Percentiles rank a stretch among this genome's conserved stretches.
phyloP scores from a whole-genome alignment of 2,329 filamentous ascomycete species.

The Pseudocercospora macadamiae region DNA sequence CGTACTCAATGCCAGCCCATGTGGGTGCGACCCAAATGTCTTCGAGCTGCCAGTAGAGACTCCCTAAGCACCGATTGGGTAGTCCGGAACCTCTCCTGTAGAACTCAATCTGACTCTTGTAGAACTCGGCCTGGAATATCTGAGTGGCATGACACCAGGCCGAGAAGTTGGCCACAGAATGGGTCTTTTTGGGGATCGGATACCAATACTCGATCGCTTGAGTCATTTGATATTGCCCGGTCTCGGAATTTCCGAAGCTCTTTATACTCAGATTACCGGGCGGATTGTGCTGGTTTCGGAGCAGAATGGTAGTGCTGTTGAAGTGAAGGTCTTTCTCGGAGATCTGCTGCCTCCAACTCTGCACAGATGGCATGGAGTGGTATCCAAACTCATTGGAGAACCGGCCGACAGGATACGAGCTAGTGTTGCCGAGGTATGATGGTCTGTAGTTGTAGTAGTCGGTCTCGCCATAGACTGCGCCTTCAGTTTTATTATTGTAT shows the following conservation, averaged over 20 bases:
- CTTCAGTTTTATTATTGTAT: conserved; percentile 58
- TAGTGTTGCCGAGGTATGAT: conserved; percentile 56
- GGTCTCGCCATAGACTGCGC: conserved; percentile 62
- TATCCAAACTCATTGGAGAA: conserved; percentile 68
- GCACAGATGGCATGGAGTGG: conserved; percentile 64
- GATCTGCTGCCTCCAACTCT: conserved; percentile 61
- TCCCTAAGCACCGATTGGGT: conserved; percentile 61
- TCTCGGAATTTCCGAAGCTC: conserved; percentile 49
- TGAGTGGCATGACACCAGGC: conserved; percentile 66
- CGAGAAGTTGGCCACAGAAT: conserved; percentile 61
- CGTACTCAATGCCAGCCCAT: conserved; percentile 66
- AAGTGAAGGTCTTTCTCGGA: conserved; percentile 56
- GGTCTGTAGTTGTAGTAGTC: conserved; percentile 61
- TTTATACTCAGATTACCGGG: conserved; percentile 51
- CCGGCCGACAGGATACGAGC: conserved; percentile 59
- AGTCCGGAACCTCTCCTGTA: conserved; percentile 63
- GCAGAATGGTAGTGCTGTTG: conserved; percentile 59
- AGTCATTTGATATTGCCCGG: conserved; percentile 62
- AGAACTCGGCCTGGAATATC: conserved; percentile 66
- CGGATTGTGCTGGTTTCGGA: conserved; percentile 64
- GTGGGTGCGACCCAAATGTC: conserved; percentile 64
- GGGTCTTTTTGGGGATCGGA: conserved; percentile 56
- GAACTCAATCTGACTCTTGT: conserved; percentile 63
- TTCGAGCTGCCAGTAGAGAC: conserved; percentile 67
- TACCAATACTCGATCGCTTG: conserved; percentile 60